Evolutionary conservation across 2,329 filamentous ascomycete genomes (phyloP).

Genomic region (Dactylella cylindrospora): DNA sequence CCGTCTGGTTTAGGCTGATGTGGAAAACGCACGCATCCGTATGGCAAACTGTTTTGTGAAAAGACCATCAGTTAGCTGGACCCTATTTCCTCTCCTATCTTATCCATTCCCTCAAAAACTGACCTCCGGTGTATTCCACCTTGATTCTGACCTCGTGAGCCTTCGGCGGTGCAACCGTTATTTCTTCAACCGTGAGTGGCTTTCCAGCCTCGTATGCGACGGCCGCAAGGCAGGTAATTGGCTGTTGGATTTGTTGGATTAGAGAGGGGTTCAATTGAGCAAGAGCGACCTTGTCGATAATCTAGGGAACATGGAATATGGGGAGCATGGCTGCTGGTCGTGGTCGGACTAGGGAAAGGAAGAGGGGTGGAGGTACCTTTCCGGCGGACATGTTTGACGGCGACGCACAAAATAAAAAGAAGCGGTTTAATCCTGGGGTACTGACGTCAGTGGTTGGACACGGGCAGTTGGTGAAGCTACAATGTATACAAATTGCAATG

Average conservation of each 20-base stretch:
- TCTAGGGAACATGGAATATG: not conserved
- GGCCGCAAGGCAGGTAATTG: slow-evolving; percentile 94
- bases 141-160: slow-evolving; percentile 95
- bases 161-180: slow-evolving; percentile 85
- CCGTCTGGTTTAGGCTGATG: slow-evolving; percentile 47
- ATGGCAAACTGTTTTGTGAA: slow-evolving; percentile 85
- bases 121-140: slow-evolving; percentile 83
- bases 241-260: slow-evolving; percentile 58
- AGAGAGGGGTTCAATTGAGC: slow-evolving; percentile 1
- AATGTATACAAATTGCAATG: too few species aligned
- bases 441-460: not conserved
- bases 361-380: slow-evolving; percentile 54
- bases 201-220: slow-evolving; percentile 97
- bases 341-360: not conserved
- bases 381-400: slow-evolving; percentile 53
- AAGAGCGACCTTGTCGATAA: not conserved
- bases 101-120: not conserved
- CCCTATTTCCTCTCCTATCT: not conserved
- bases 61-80: slow-evolving; percentile 11
- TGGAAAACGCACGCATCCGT: slow-evolving; percentile 64
- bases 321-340: slow-evolving; percentile 3
- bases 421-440: slow-evolving; percentile 7
- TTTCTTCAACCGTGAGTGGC: slow-evolving; percentile 81
- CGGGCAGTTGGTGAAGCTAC: too few species aligned
- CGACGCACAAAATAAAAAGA: slow-evolving; percentile 5